Evolutionary conservation across 2,329 filamentous ascomycete species (phyloP).

Genomic region (Sporothrix luriei): DNA sequence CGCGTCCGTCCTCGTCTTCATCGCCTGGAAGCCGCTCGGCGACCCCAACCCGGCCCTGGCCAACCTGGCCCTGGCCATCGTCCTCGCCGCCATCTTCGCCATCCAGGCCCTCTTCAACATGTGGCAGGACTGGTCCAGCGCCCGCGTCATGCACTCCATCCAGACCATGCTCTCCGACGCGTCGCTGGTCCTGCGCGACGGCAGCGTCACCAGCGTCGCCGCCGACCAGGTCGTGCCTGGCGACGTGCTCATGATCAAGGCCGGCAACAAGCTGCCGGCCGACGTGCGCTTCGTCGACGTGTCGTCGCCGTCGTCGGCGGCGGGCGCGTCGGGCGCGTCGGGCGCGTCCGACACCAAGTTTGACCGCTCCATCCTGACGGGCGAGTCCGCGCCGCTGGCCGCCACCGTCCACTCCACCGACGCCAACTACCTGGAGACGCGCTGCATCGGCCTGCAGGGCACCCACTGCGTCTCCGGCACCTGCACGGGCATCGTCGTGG

Average conservation of each 20-base stretch:
- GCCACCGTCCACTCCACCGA: constrained; percentile 69
- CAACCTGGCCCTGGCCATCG: constrained; percentile 73
- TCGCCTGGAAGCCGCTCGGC: constrained; percentile 76
- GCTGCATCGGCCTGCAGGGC: constrained; percentile 75
- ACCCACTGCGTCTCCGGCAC: constrained; percentile 74
- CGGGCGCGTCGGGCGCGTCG: constrained; percentile 41
- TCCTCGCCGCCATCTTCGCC: constrained; percentile 69
- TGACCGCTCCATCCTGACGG: constrained; percentile 72
- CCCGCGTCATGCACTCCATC: constrained; percentile 76
- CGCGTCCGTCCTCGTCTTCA: constrained; percentile 71
- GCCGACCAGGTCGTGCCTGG: constrained; percentile 70
- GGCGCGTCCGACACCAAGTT: constrained; percentile 64
- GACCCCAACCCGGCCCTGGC: constrained; percentile 65
- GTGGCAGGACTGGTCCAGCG: constrained; percentile 76
- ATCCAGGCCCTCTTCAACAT: constrained; percentile 70
- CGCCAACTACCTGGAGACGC: constrained; percentile 74
- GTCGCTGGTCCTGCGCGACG: constrained; percentile 66
- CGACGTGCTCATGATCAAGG: constrained; percentile 68
- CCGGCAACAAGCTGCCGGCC: constrained; percentile 73
- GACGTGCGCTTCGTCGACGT: constrained; percentile 71
- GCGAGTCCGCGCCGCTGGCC: constrained; percentile 66
- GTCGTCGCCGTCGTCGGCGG: constrained; percentile 44
- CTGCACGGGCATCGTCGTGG: constrained; percentile 67
- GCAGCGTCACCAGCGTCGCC: constrained; percentile 44
- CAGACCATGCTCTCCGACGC: constrained; percentile 77